phyloP scores from a whole-genome alignment of 495 filamentous ascomycete genomes.

The Platismatia glauca region DNA sequence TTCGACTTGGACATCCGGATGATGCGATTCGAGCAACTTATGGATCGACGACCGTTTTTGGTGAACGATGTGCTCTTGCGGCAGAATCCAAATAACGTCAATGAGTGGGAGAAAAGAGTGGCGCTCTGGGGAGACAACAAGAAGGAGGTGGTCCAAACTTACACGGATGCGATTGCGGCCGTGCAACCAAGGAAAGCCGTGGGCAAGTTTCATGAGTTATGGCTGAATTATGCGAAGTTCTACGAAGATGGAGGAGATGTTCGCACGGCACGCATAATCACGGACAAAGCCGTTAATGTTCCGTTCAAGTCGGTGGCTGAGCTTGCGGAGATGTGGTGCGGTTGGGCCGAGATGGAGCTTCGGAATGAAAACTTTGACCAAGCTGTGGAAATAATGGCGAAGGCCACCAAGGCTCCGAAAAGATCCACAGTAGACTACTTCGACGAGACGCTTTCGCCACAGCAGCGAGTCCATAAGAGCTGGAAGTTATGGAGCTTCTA shows the following conservation, averaged over 20 bases:
- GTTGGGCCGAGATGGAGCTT: constrained; percentile 97
- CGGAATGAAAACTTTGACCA: constrained; percentile 92
- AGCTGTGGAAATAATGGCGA: constrained; percentile 91
- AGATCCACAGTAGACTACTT: constrained; percentile 95
- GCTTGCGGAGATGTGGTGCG: constrained; percentile 95
- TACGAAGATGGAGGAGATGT: constrained; percentile 88
- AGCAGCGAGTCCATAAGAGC: constrained; percentile 95
- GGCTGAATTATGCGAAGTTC: constrained; percentile 96
- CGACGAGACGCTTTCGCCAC: constrained; percentile 86
- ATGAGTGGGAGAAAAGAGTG: constrained; percentile 95
- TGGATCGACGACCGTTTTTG: constrained; percentile 94
- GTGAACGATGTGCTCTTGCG: constrained; percentile 92
- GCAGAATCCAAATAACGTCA: constrained; percentile 94
- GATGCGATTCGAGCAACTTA: constrained; percentile 95
- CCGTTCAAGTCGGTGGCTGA: constrained; percentile 93
- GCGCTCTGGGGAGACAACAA: constrained; percentile 93
- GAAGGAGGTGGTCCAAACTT: constrained; percentile 83
- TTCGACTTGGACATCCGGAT: constrained; percentile 95
- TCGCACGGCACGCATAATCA: constrained; percentile 75
- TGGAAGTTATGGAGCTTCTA: constrained; percentile 99
- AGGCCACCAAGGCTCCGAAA: constrained; percentile 91
- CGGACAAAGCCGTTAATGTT: constrained; percentile 97
- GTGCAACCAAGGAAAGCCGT: constrained; percentile 92
- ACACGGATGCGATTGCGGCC: constrained; percentile 85
- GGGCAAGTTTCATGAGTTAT: constrained; percentile 88